A percentile compares a stretch with the other conserved stretches of the same genome.
These are phyloP conservation scores for Sugiyamaella smithiae DNA, from an alignment of 805 yeast species.

Conservation along the genomic window DNA sequence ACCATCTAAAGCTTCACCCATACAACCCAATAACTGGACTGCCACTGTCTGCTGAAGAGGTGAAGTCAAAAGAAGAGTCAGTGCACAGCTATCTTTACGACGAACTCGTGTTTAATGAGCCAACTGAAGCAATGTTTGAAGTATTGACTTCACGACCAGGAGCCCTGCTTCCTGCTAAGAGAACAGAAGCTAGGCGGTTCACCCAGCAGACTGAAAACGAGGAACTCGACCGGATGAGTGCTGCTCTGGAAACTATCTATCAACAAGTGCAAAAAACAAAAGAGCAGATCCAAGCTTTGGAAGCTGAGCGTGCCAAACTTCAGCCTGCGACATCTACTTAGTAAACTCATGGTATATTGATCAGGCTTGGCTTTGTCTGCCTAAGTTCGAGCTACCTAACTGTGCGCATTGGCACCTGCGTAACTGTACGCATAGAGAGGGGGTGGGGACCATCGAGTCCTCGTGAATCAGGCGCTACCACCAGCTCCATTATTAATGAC, in stretches of 20 bases:
- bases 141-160: conserved; percentile 53
- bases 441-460: too few species aligned
- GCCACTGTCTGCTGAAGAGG: conserved; percentile 9
- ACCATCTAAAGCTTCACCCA: conserved; percentile 89
- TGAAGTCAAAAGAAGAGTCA: conserved; percentile 34
- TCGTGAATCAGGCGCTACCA: too few species aligned
- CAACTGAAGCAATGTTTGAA: conserved; percentile 85
- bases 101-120: conserved; percentile 92
- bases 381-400: too few species aligned
- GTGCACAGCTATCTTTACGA: conserved; percentile 72
- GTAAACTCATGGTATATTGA: too few species aligned
- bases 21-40: conserved; percentile 41
- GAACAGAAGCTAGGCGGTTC: conserved; percentile 19
- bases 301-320: conserved; percentile 24
- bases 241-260: conserved; percentile 45
- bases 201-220: conserved; percentile 58
- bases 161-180: conserved; percentile 34
- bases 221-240: conserved; percentile 56
- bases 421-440: too few species aligned
- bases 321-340: too few species aligned
- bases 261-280: conserved; percentile 44
- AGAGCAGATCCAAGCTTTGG: conserved; percentile 36
- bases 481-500: too few species aligned
- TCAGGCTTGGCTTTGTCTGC: too few species aligned
- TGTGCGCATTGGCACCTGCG: too few species aligned